Evolutionary conservation across 768 basidiomycete species (phyloP).

Genomic region (Psilocybe sp.): DNA sequence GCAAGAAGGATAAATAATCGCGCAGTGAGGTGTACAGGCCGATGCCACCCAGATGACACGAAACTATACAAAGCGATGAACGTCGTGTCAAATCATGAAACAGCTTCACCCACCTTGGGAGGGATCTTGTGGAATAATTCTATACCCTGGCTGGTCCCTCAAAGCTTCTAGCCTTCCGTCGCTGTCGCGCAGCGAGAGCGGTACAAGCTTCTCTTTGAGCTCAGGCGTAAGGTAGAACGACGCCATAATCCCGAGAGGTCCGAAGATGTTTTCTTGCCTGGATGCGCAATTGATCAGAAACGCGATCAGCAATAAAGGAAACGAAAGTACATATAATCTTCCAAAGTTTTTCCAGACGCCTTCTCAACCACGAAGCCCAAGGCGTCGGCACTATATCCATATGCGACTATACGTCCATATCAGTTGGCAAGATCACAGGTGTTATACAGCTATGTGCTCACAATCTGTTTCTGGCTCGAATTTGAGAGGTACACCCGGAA

Average conservation of each 20-base stretch:
- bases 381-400: constrained; percentile 26
- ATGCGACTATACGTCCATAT: constrained; percentile 16
- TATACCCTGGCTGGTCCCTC: constrained; percentile 8
- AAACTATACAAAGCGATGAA: constrained; percentile 2
- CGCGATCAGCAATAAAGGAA: background rate
- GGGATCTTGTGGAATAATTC: constrained; percentile 20
- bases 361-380: constrained; percentile 28
- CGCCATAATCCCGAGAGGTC: constrained; percentile 24
- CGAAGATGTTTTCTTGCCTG: constrained; percentile 28
- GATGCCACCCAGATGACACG: constrained; percentile 20
- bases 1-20: constrained; percentile 24
- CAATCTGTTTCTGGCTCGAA: constrained; percentile 28
- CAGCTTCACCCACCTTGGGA: constrained; percentile 12
- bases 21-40: constrained; percentile 21
- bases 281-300: too few species aligned
- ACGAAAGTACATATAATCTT: constrained; percentile 23
- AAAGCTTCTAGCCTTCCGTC: constrained; percentile 16
- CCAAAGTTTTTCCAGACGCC: constrained; percentile 21
- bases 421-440: background rate
- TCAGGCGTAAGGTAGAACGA: constrained; percentile 25
- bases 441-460: constrained; percentile 1
- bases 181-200: constrained; percentile 16
- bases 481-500: constrained; percentile 19
- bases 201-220: constrained; percentile 15
- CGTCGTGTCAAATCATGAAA: background rate